Evolutionary conservation across 2,329 filamentous ascomycete genomes (phyloP), one percentile per base, ranked within the genome.

Genomic region (Colletotrichum tanaceti): DNA sequence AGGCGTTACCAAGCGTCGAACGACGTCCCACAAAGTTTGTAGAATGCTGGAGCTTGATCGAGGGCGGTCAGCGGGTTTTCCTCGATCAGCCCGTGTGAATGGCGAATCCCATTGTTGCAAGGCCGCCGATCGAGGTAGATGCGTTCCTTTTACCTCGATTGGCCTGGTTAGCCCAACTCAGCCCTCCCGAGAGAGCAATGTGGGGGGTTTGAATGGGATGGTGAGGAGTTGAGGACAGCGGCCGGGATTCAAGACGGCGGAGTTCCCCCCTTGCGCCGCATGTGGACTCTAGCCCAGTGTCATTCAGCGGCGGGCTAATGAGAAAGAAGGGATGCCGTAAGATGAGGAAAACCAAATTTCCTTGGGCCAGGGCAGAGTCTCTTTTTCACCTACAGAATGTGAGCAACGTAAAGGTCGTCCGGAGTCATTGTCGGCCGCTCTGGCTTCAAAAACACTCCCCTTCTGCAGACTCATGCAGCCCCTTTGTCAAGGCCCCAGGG

Each of bases 401-500:
- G 28, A 38, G 28, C 13, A 39, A 63, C 44, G 52, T 28, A 2
- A 22, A 41, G 24, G 22, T 20, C 58, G 32, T 54, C 28, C 35
- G 61, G 62, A 47, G 24, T 35, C 50, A 65, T 59, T 22, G 44
- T 66, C 66, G 62, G 66, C 38, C 43, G 55, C 66, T 50, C 66
- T 57, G 66, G 60, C 55, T 10, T 46, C 52, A 44, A 55, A n/a
- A 22, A 35, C 7, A 35, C 32, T 10, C 57, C 65, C 66, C 66
- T 69, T 55, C 47, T 52, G 66, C 66, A 69, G 49, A 35, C 13
- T 22, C 4, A 35, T 41, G 50, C 49, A 60, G 44, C 44, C 49
- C 62, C 49, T 44, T 18, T 39, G 44, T 54, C 50, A 38, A 57
- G 7, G 43, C 24, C 38, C 35, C 28, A 43, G 9, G 10, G 54